phyloP scores from a whole-genome alignment of 2,329 filamentous ascomycete species.

The Pseudogymnoascus sp. region DNA sequence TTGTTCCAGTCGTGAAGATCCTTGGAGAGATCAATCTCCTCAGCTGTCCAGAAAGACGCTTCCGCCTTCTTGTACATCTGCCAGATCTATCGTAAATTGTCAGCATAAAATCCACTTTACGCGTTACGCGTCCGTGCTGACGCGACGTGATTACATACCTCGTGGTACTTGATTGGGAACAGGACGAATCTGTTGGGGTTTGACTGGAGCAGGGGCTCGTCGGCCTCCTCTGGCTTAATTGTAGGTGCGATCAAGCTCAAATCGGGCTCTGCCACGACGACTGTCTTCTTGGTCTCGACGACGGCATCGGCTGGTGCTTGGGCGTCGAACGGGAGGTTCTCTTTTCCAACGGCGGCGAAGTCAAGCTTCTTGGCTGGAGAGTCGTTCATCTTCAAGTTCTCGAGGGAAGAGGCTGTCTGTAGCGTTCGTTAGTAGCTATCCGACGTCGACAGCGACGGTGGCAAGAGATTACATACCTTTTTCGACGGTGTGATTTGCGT shows the following conservation, averaged over 20 bases:
- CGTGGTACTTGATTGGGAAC: conserved; percentile 98
- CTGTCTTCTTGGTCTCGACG: conserved; percentile 49
- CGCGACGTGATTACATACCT: conserved; percentile 54
- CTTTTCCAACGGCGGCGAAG: conserved; percentile 68
- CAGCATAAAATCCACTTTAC: conserved; percentile 48
- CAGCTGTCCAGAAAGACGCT: conserved; percentile 98
- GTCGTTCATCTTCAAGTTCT: conserved; percentile 79
- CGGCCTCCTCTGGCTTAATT: conserved; percentile 60
- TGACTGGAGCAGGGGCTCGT: conserved; percentile 89
- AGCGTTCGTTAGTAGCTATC: conserved; percentile 15
- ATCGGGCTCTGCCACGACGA: conserved; percentile 35
- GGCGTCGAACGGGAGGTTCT: conserved; percentile 56
- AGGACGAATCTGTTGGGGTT: conserved; percentile 95
- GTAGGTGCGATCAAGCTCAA: conserved; percentile 33
- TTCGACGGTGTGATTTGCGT: conserved; percentile 66
- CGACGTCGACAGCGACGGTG: conserved; percentile 28
- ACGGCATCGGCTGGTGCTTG: conserved; percentile 43
- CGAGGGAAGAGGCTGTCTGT: conserved; percentile 78
- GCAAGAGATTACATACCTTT: conserved; percentile 46
- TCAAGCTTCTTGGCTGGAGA: conserved; percentile 85
- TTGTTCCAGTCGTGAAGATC: conserved; percentile 99
- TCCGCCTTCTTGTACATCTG: conserved; percentile 99
- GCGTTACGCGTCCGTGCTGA: conserved; percentile 45
- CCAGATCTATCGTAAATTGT: conserved; percentile 67
- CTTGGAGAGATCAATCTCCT: conserved; percentile 98